Evolutionary conservation across 169 alveolate species (phyloP).

Genomic region (Cyclospora cayetanensis): DNA sequence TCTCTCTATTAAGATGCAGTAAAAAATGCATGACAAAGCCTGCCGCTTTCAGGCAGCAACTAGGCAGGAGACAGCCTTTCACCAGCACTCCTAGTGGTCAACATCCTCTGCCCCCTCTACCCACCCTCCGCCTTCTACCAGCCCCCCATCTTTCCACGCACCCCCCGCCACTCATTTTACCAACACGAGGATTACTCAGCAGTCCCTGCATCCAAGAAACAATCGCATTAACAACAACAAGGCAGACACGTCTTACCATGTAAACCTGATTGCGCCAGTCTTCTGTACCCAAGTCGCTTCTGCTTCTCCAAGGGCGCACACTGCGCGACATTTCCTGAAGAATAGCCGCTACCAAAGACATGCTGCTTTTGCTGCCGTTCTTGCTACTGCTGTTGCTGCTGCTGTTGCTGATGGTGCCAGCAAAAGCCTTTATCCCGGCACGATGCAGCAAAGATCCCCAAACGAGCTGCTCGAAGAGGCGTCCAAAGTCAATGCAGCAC

Average conservation of each 20-base stretch:
- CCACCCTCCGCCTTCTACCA: background rate
- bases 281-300: slow-evolving; percentile 37
- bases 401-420: background rate
- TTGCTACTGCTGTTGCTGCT: background rate
- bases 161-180: no score
- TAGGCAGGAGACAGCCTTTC: background rate
- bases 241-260: slow-evolving; percentile 40
- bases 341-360: slow-evolving; percentile 11
- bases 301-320: slow-evolving; percentile 29
- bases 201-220: no score
- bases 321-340: slow-evolving; percentile 21
- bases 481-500: slow-evolving; percentile 47
- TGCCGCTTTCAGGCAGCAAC: no score
- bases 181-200: no score
- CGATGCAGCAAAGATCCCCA: slow-evolving; percentile 55
- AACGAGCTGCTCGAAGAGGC: slow-evolving; percentile 62
- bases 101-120: background rate
- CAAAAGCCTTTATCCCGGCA: slow-evolving; percentile 24
- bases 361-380: background rate
- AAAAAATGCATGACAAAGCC: no score
- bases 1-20: no score
- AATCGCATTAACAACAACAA: no score
- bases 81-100: background rate
- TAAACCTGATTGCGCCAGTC: slow-evolving; percentile 58
- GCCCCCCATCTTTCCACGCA: background rate